Percentiles rank a stretch among this genome's conserved stretches.
Conservation (phyloP, 805 yeast species). For the Hanseniaspora thailandica region DNA sequence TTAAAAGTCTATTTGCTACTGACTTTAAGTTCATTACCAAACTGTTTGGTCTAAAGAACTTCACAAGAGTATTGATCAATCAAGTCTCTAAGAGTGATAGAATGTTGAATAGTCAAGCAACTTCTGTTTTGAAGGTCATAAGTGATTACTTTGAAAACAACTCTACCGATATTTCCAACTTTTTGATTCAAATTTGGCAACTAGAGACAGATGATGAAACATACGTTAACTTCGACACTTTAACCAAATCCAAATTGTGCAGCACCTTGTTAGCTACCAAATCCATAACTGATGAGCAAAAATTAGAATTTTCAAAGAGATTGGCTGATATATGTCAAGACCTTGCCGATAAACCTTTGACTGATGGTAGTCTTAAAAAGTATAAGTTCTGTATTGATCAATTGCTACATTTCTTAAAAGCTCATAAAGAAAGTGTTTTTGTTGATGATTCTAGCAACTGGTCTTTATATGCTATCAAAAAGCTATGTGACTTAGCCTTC, state of each 20-base stretch:
- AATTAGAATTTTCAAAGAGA: constrained; percentile 18
- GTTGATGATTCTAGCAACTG: constrained; percentile 22
- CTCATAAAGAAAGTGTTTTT: constrained; percentile 29
- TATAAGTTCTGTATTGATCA: constrained; percentile 50
- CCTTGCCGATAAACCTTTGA: constrained; percentile 16
- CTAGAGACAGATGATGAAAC: constrained; percentile 35
- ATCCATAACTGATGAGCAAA: constrained; percentile 14
- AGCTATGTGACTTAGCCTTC: constrained; percentile 27
- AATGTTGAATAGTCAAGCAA: constrained; percentile 55
- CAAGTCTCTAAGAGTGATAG: constrained; percentile 61
- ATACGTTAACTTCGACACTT: constrained; percentile 58
- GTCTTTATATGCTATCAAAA: constrained; percentile 25
- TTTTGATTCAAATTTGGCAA: constrained; percentile 28
- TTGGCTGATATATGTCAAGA: constrained; percentile 19
- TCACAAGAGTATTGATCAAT: constrained; percentile 61
- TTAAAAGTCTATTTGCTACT: constrained; percentile 37
- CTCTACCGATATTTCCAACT: constrained; percentile 29
- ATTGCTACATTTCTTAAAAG: constrained; percentile 40
- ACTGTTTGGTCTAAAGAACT: constrained; percentile 45
- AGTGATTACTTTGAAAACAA: constrained; percentile 31
- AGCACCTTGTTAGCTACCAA: constrained; percentile 31
- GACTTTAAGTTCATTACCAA: constrained; percentile 14
- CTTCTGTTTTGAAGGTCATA: constrained; percentile 36
- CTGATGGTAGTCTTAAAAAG: constrained; percentile 17
- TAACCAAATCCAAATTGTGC: constrained; percentile 61